A percentile compares a stretch with the other conserved stretches of the same genome.
Conservation (phyloP, 2,329 filamentous ascomycete species). For the Colletotrichum lini region DNA sequence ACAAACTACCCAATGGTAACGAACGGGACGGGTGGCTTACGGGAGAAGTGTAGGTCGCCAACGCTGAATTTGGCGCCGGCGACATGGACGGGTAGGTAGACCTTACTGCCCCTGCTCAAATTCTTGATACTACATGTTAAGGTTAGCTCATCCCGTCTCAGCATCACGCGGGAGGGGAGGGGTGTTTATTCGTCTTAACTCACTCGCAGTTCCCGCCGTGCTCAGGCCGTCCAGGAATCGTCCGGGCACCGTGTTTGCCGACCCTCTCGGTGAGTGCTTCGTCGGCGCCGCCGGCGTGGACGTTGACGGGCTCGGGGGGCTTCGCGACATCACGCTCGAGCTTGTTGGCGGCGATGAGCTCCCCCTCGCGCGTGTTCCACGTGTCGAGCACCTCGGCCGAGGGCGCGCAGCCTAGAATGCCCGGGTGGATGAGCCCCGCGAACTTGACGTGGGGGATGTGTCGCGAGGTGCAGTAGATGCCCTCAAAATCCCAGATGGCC, state of each 20-base stretch:
- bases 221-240: conserved; percentile 87
- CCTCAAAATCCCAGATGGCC: conserved; percentile 72
- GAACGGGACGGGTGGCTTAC: conserved; percentile 50
- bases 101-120: conserved; percentile 82
- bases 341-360: conserved; percentile 80
- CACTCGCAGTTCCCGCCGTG: conserved; percentile 90
- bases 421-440: conserved; percentile 90
- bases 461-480: conserved; percentile 81
- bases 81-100: conserved; percentile 91
- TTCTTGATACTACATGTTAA: conserved; percentile 76
- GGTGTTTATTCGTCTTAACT: conserved; percentile 30
- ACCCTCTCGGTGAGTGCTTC: conserved; percentile 75
- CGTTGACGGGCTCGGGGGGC: conserved; percentile 79
- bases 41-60: conserved; percentile 88
- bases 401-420: conserved; percentile 91
- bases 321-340: conserved; percentile 81
- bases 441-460: conserved; percentile 92
- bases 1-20: neutral
- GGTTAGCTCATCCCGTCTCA: conserved; percentile 31
- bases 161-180: neutral
- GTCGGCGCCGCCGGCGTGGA: conserved; percentile 78
- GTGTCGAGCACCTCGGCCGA: conserved; percentile 81
- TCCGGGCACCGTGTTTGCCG: conserved; percentile 84
- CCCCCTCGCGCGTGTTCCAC: conserved; percentile 88
- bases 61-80: conserved; percentile 90